Evolutionary conservation across 78 protist species (phyloP), one percentile per base, ranked within the genome.

Genomic region (Planoprotostelium fungivorum): DNA sequence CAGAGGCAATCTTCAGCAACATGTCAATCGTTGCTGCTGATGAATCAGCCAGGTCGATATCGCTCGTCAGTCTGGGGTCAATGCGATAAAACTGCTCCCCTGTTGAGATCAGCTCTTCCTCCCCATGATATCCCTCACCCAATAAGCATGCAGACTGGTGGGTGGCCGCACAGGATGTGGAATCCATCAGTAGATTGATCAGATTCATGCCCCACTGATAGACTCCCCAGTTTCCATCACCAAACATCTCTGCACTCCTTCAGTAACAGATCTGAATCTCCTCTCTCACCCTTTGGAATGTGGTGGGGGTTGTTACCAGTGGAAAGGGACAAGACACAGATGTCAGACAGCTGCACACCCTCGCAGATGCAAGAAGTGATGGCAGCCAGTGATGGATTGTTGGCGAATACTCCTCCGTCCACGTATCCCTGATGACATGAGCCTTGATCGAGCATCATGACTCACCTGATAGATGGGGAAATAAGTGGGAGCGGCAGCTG

Each of bases 351-450:
- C 34, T 84, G 84, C 0, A 92, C 87, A 36, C 94, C 94, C 25
- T 88, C 35, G 0, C 90, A 89, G 34, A 93, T 89, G 35, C 92
- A 88, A 37, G 84, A 38, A 0, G 95, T 89, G 29, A 93, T 87
- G 34, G 94, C 94, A 0, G 90, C 36, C 28, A 92, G 31, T 5
- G 88, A 39, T 36, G 94, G 94, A 37, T 92, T 92, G 84, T 92
- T 92, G 36, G 90, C 89, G 35, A 92, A 92, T 1, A 92, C 94
- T 85, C 94, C 94, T 38, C 94, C 94, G 36, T 92, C 94, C 29
- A 92, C 89, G 39, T 84, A 92, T 25, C 91, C 91, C 84, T 92
- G 94, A 25, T 16, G 73, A 51, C 73, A 51, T 51, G 16, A 25
- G 73, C 5, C 31, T 16, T 51, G 16, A 51, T 51, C 5, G 16